Evolutionary conservation across 306 rosid species (phyloP), one percentile per base, ranked within the genome.

Genomic region (Pterocarpus macrocarpus): DNA sequence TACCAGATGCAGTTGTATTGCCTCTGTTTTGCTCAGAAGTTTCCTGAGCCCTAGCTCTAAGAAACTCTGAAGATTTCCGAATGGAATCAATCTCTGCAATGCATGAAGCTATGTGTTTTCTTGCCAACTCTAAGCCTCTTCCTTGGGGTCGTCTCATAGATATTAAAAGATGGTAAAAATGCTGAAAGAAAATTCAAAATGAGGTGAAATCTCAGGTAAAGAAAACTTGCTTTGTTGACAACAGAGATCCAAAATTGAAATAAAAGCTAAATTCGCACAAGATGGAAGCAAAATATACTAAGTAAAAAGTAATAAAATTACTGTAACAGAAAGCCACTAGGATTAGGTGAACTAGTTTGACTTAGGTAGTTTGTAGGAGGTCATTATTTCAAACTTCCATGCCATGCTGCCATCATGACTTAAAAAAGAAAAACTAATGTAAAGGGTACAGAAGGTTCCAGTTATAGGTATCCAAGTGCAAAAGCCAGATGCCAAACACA

Each of bases 91-190:
- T 85, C 89, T 95, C 99, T 70, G 87, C 81, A 81, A 90, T 84
- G 87, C 99, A 91, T 43, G 90, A 85, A 30, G 90, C 89, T 87
- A 93, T 91, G 88, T 95, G 99, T 71, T 95, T 94, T 81, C 98
- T 93, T 34, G 97, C 99, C 86, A 95, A 82, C 92, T 93, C 97
- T 86, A 90, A 90, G 15, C 99, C 99, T 83, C 97, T 91, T 64
- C 99, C 99, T 91, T 91, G 99, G 76, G 98, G 96, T 62, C 97
- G 93, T 90, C 91, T 90, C 94, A 95, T 78, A 73, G 94, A 89
- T 72, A 87, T 72, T 85, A 95, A 91, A 80, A 91, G 92, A 81
- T 95, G 98, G 81, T 90, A 91, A 84, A 95, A 90, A 79, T 95
- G 97, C 99, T 95, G 97, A 80, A 90, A 86, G 71, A 77, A 84